Evolutionary conservation across 2,329 filamentous ascomycete genomes (phyloP).

Genomic region (Trichophyton mentagrophytes): DNA sequence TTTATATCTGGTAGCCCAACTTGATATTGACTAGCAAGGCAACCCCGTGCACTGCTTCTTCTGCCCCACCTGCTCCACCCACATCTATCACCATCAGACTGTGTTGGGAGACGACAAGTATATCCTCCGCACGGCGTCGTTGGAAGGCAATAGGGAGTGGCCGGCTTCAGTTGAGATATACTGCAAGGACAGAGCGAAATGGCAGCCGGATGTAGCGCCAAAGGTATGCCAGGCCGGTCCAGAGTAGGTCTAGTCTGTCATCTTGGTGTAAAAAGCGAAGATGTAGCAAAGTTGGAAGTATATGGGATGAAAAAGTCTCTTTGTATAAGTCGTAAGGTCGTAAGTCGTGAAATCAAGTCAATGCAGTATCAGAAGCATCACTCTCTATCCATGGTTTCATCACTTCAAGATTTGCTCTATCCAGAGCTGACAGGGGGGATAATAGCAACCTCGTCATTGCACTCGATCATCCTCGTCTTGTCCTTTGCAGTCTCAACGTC

Average conservation of each 20-base stretch:
- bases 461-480: constrained; percentile 20
- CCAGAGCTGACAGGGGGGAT: constrained; percentile 39
- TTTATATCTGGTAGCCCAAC: not conserved
- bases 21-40: constrained; percentile 22
- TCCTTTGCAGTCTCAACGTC: constrained; percentile 13
- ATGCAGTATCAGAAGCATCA: not conserved
- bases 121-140: constrained; percentile 39
- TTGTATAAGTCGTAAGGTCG: not conserved
- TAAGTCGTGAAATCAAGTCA: not conserved
- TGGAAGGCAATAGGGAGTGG: constrained; percentile 38
- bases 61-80: constrained; percentile 44
- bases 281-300: not conserved
- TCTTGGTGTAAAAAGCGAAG: not conserved
- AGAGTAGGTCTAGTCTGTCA: not conserved
- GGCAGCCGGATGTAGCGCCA: constrained; percentile 40
- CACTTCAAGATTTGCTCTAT: constrained; percentile 12
- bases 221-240: not conserved
- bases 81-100: constrained; percentile 45
- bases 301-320: not conserved
- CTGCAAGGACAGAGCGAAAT: constrained; percentile 39
- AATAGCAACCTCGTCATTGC: constrained; percentile 34
- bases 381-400: not conserved
- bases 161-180: constrained; percentile 43
- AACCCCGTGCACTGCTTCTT: constrained; percentile 46
- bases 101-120: constrained; percentile 37